Percentiles rank a stretch among this genome's conserved stretches.
These are phyloP conservation scores for Fragaria nilgerrensis DNA, from an alignment of 306 rosid species.

Conservation along the genomic window DNA sequence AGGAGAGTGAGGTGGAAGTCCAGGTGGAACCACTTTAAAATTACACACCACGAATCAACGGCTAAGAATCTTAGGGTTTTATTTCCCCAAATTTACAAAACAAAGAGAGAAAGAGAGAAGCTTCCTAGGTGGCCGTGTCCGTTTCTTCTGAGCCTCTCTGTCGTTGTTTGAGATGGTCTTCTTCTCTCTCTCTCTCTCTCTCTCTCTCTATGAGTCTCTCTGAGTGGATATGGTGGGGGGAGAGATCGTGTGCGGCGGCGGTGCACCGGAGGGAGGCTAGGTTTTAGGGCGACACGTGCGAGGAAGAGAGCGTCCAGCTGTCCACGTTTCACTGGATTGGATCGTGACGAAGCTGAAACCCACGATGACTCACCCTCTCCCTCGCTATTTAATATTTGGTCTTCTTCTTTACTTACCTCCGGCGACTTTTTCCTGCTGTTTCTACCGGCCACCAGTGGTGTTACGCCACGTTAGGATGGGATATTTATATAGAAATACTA, in stretches of 20 bases:
- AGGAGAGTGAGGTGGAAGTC: slow-evolving; percentile 70
- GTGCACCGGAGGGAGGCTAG: slow-evolving; percentile 26
- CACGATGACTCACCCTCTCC: slow-evolving; percentile 57
- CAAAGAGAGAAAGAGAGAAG: background rate
- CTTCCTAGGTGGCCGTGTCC: background rate
- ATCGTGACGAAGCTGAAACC: slow-evolving; percentile 41
- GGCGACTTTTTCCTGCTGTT: background rate
- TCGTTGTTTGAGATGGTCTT: slow-evolving; percentile 4
- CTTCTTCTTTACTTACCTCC: background rate
- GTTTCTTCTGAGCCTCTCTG: background rate
- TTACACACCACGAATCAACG: slow-evolving; percentile 32
- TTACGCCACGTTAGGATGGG: background rate
- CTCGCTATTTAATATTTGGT: slow-evolving; percentile 26
- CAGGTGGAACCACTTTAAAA: slow-evolving; percentile 49
- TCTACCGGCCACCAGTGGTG: background rate
- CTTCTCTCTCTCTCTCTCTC: too few relatives aligned
- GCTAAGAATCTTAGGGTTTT: slow-evolving; percentile 26
- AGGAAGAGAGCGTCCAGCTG: slow-evolving; percentile 47
- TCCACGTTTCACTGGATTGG: slow-evolving; percentile 50
- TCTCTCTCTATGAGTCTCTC: background rate
- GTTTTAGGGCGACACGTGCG: slow-evolving; percentile 56
- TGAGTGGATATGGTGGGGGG: slow-evolving; percentile 11
- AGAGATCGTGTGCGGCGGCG: slow-evolving; percentile 41
- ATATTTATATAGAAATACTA: background rate
- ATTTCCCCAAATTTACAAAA: too few relatives aligned